Evolutionary conservation across 495 filamentous ascomycete genomes (phyloP), one percentile per base, ranked within the genome.

Genomic region (Penicillium paxilli): DNA sequence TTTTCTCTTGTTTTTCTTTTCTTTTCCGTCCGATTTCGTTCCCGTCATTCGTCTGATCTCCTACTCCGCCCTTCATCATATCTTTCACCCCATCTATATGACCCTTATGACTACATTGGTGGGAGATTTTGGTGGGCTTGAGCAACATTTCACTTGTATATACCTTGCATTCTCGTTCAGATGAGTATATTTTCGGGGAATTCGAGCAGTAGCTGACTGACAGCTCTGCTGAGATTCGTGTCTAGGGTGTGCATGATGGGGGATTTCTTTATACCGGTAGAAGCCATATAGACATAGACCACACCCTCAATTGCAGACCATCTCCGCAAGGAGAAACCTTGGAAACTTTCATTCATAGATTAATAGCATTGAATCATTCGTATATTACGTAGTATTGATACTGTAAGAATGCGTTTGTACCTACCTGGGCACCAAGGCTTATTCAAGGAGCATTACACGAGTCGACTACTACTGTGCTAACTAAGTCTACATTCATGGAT

Each of bases 121-220:
- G 59, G 54, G 58, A 52, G 45, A 59, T 40, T 19, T 44, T n/a
- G n/a, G 46, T 50, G 44, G 47, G 26, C 38, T 45, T 38, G 38
- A 54, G 66, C 62, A 64, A 54, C 40, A 51, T 52, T 58, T 49
- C 37, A 52, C 57, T 59, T 55, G 60, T 59, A 63, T 44, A 67
- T 67, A 63, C 42, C 52, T 65, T 65, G 57, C 62, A 62, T 58
- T 64, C 32, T 52, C 17, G 32, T 51, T 59, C 42, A 28, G 48
- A 35, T 52, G 11, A 55, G 44, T 58, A 38, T 47, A 49, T 50
- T 40, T 25, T 21, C 21, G 6, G 14, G 10, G n/a, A 16, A 17
- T 23, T 24, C 26, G 37, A 44, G 44, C 4, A 20, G 11, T 17
- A 44, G 33, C 30, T 32, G 16, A 41, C 26, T n/a, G 19, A 17